These are phyloP conservation scores for Glycine latifolia DNA, from an alignment of 306 rosid genomes.

Conservation along the genomic window DNA sequence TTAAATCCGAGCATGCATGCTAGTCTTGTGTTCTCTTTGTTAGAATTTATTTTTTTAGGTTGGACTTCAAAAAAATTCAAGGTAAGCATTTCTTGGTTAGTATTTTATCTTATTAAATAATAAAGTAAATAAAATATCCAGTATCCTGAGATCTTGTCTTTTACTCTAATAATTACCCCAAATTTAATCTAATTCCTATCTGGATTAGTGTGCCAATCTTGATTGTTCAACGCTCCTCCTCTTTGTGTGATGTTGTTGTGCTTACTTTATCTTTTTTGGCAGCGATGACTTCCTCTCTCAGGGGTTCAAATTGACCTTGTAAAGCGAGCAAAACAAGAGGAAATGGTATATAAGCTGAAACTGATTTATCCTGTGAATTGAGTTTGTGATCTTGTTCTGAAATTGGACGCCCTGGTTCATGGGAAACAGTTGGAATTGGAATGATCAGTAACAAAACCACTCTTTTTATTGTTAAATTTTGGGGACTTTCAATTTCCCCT, in stretches of 20 bases:
- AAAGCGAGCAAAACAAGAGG: constrained; percentile 34
- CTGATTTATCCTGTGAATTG: not conserved
- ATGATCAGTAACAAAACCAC: constrained; percentile 11
- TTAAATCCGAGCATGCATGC: not conserved
- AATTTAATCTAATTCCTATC: constrained; percentile 13
- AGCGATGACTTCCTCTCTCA: constrained; percentile 72
- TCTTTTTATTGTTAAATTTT: not conserved
- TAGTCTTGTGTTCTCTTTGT: not conserved
- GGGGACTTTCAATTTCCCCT: not conserved
- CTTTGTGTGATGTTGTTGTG: constrained; percentile 1
- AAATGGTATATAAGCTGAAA: constrained; percentile 12
- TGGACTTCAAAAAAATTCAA: too few species aligned
- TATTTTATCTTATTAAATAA: not conserved
- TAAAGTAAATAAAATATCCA: not conserved
- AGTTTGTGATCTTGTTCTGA: constrained; percentile 26
- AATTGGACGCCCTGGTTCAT: constrained; percentile 20
- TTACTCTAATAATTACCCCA: not conserved
- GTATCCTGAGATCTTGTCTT: constrained; percentile 12
- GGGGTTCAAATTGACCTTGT: constrained; percentile 69
- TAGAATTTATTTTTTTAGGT: not conserved
- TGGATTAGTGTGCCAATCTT: constrained; percentile 34
- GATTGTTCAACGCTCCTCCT: not conserved
- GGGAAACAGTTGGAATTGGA: constrained; percentile 26
- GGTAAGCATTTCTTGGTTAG: not conserved
- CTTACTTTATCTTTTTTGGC: constrained; percentile 14